These are phyloP conservation scores for Agapanthus africanus DNA, from an alignment of 106 monocot species.

Conservation along the genomic window DNA sequence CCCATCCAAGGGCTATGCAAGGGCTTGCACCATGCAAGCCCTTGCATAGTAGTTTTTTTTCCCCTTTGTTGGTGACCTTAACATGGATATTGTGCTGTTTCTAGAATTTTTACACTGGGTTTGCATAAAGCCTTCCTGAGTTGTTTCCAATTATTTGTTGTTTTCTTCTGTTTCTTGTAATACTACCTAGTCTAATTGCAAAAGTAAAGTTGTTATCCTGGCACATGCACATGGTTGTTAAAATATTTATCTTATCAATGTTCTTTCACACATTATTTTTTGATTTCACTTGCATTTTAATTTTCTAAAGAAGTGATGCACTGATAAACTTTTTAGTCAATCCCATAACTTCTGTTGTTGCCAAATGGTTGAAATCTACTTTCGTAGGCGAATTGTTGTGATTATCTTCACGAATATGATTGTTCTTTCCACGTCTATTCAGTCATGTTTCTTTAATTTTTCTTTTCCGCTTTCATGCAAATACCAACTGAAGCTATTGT, in stretches of 20 bases:
- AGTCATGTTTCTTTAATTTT: not conserved
- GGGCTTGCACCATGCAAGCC: too few relatives aligned
- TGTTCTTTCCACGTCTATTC: not conserved
- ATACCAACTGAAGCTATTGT: not conserved
- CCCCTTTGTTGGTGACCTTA: not conserved
- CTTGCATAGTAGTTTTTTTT: too few relatives aligned
- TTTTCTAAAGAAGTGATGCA: constrained; percentile 10
- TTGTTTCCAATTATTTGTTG: not conserved
- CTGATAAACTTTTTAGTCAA: constrained; percentile 10
- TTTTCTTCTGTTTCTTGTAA: not conserved
- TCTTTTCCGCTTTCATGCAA: not conserved
- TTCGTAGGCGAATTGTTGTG: constrained; percentile 9
- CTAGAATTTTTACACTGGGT: not conserved
- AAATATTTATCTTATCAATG: not conserved
- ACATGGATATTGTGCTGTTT: not conserved
- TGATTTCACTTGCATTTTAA: constrained; percentile 7
- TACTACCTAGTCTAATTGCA: not conserved
- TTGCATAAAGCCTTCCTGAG: not conserved
- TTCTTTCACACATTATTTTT: constrained; percentile 7
- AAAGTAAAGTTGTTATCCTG: not conserved
- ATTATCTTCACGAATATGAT: not conserved
- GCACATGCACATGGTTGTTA: not conserved
- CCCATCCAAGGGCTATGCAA: too few relatives aligned
- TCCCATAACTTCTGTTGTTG: constrained; percentile 6
- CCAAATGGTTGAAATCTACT: constrained; percentile 21